Evolutionary conservation across 2,329 filamentous ascomycete genomes (phyloP), one percentile per base, ranked within the genome.

Genomic region (Trichoderma semiorbis): DNA sequence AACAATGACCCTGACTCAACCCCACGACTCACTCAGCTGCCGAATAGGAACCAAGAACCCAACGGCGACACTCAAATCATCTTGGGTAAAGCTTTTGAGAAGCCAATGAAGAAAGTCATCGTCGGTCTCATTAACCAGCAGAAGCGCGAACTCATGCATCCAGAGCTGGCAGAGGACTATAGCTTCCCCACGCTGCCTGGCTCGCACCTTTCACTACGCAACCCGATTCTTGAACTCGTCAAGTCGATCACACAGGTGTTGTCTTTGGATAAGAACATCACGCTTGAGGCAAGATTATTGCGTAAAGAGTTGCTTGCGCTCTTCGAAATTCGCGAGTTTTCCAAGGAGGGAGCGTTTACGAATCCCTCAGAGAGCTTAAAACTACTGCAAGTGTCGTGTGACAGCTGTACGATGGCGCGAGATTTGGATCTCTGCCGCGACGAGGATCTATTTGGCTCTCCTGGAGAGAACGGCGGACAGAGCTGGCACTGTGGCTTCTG

Each of bases 281-380:
- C 91, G 0, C 89, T 97, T 62, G 95, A 98, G 81, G 94, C 94
- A 3, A 91, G 96, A 7, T 85, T 97, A 2, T 86, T 99, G 1
- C 91, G 97, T 68, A 97, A 97, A 76, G 95, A 98, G 73, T 86
- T 99, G 0, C 88, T 99, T 0, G 88, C 91, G 11, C 87, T 98
- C 67, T 98, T 99, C 80, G 96, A 99, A 71, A 91, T 99, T 68
- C 92, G 94, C 76, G 96, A 99, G 81, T 99, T 99, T 84, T 93
- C 91, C 80, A 88, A 91, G 68, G 93, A 95, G 70, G 95, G 92
- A n/a, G 88, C 90, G 3, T 99, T 98, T 80, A 85, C 89, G 73
- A 98, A 98, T 79, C 95, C 96, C 0, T 93, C 90, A 66, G 90
- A 92, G 70, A 91, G 87, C 58, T 87, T 98, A 5, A 88, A 88